Percentiles rank a stretch among this genome's conserved stretches.
These are phyloP conservation scores for Raphanus sativus DNA, from an alignment of 345 rosid genomes.

Conservation along the genomic window DNA sequence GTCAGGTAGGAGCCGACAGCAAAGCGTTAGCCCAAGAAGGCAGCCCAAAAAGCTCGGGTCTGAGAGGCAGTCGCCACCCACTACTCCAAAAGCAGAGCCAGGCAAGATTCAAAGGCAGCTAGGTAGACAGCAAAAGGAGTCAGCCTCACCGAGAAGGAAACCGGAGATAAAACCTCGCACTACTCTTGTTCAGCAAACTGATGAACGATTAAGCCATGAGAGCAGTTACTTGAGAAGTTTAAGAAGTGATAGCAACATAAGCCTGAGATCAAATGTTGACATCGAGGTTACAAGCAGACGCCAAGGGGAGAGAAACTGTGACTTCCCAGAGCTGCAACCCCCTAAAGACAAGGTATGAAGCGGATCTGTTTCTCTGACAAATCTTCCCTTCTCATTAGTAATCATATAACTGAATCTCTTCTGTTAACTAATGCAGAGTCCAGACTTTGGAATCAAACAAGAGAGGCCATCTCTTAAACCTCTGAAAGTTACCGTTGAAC, in stretches of 20 bases:
- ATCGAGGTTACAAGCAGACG: slow-evolving; percentile 60
- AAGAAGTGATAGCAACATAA: slow-evolving; percentile 55
- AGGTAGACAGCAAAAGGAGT: slow-evolving; percentile 46
- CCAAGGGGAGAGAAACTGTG: slow-evolving; percentile 29
- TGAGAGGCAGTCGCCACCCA: slow-evolving; percentile 46
- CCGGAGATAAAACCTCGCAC: slow-evolving; percentile 38
- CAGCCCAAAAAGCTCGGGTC: slow-evolving; percentile 52
- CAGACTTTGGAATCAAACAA: slow-evolving; percentile 41
- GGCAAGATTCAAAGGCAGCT: slow-evolving; percentile 46
- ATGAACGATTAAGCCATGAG: slow-evolving; percentile 46
- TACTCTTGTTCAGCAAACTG: slow-evolving; percentile 34
- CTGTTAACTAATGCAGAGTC: slow-evolving; percentile 47
- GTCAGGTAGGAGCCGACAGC: slow-evolving; percentile 45
- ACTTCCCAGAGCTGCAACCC: slow-evolving; percentile 37
- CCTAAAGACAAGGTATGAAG: slow-evolving; percentile 46
- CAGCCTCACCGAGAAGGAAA: slow-evolving; percentile 47
- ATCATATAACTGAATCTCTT: slow-evolving; percentile 18
- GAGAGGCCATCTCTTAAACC: slow-evolving; percentile 37
- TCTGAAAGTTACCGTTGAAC: slow-evolving; percentile 51
- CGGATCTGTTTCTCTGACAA: background rate
- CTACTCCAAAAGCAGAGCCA: slow-evolving; percentile 44
- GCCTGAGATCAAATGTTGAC: slow-evolving; percentile 50
- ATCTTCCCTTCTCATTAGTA: slow-evolving; percentile 21
- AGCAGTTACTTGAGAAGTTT: slow-evolving; percentile 51
- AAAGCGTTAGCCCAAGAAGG: slow-evolving; percentile 46